These are phyloP conservation scores for Chlorella sorokiniana DNA, from an alignment of 139 green algal species.

Conservation along the genomic window DNA sequence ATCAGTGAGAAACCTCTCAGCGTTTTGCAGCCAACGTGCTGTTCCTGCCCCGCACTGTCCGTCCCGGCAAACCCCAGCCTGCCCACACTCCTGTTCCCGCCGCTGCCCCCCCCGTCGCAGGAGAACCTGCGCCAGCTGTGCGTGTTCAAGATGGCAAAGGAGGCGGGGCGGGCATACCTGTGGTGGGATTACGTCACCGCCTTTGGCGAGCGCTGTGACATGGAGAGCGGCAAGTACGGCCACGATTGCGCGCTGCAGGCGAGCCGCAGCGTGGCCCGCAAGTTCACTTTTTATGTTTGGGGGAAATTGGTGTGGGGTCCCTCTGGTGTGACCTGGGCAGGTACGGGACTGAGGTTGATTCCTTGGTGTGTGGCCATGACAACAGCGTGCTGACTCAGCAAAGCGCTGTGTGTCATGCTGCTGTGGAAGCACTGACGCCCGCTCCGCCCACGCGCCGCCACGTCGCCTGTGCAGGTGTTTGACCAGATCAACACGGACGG, in stretches of 20 bases:
- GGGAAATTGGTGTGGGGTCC: background rate
- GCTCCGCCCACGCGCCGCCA: background rate
- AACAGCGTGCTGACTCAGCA: background rate
- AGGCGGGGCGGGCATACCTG: conserved; percentile 60
- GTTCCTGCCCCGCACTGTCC: background rate
- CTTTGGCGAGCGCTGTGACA: conserved; percentile 76
- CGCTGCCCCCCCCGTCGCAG: conserved; percentile 30
- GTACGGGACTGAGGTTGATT: too few relatives aligned
- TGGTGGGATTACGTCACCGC: conserved; percentile 91
- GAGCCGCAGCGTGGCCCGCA: background rate
- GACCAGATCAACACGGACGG: conserved; percentile 45
- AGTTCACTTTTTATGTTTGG: background rate
- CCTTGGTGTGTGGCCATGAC: too few relatives aligned
- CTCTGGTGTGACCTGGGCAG: too few relatives aligned
- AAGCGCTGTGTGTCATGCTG: background rate
- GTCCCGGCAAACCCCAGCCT: background rate
- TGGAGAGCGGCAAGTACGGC: conserved; percentile 70
- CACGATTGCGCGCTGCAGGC: conserved; percentile 76
- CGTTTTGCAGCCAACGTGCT: too few relatives aligned
- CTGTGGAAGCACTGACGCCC: background rate
- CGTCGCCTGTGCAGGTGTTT: conserved; percentile 57
- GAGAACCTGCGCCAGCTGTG: conserved; percentile 93
- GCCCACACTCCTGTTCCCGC: background rate
- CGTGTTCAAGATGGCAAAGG: conserved; percentile 73
- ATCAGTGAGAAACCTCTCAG: too few relatives aligned